These are phyloP conservation scores for Phialophora verrucosa DNA, from an alignment of 2,329 filamentous ascomycete genomes.

Conservation along the genomic window DNA sequence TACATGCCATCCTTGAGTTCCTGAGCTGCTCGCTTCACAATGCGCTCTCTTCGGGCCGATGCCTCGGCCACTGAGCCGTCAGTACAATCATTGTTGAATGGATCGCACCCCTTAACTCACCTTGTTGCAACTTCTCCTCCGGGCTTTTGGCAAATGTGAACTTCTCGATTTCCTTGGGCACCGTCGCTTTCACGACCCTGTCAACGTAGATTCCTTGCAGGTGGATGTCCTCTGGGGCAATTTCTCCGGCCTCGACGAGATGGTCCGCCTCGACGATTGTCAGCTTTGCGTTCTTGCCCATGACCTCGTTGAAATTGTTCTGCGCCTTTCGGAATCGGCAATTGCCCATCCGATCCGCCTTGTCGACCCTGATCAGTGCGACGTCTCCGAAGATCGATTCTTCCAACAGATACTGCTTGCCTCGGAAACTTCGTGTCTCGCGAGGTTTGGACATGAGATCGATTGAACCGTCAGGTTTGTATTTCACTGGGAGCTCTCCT, in stretches of 20 bases:
- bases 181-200: constrained; percentile 9
- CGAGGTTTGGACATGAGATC: constrained; percentile 14
- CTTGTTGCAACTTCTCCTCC: neutral
- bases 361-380: constrained; percentile 11
- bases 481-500: neutral
- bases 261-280: neutral
- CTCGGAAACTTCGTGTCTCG: constrained; percentile 12
- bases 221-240: constrained; percentile 12
- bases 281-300: constrained; percentile 12
- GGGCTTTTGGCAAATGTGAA: neutral
- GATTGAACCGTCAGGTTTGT: neutral
- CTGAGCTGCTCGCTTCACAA: neutral
- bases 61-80: neutral
- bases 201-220: constrained; percentile 13
- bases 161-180: constrained; percentile 14
- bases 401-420: constrained; percentile 11
- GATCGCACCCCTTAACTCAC: neutral
- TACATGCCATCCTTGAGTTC: neutral
- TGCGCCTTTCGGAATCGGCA: constrained; percentile 10
- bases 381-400: constrained; percentile 14
- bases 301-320: constrained; percentile 16
- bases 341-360: constrained; percentile 10
- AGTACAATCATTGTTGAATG: neutral
- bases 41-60: neutral
- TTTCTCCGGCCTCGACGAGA: constrained; percentile 4